Evolutionary conservation across 2,329 filamentous ascomycete genomes (phyloP).

Genomic region (Penicillium sp.): DNA sequence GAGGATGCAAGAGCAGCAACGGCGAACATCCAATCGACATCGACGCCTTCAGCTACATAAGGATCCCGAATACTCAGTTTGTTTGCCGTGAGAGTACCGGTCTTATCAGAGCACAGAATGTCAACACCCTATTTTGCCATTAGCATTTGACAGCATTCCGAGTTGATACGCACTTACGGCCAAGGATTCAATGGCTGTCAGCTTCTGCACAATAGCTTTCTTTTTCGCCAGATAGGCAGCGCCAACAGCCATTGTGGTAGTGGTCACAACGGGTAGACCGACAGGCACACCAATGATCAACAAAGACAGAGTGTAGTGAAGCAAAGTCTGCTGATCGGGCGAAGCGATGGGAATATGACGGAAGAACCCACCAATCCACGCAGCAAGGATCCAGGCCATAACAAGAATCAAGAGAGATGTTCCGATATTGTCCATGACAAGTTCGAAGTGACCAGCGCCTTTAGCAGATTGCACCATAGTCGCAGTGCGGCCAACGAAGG

Average conservation of each 20-base stretch:
- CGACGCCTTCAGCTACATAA: constrained; percentile 71
- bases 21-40: constrained; percentile 82
- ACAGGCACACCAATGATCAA: constrained; percentile 79
- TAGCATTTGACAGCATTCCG: not conserved
- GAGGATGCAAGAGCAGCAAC: constrained; percentile 73
- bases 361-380: constrained; percentile 79
- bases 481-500: constrained; percentile 74
- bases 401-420: constrained; percentile 70
- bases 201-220: constrained; percentile 75
- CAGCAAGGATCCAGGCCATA: constrained; percentile 70
- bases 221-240: constrained; percentile 74
- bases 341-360: constrained; percentile 60
- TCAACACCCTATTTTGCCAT: constrained; percentile 57
- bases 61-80: constrained; percentile 74
- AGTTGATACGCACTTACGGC: constrained; percentile 46
- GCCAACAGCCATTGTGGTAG: constrained; percentile 73
- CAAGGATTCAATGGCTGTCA: constrained; percentile 74
- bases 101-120: constrained; percentile 79
- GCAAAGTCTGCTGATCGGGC: constrained; percentile 58
- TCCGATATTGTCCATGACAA: constrained; percentile 79
- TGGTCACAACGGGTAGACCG: constrained; percentile 75
- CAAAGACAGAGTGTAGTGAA: constrained; percentile 67
- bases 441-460: constrained; percentile 76
- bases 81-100: constrained; percentile 62
- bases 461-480: constrained; percentile 69